Percentiles rank a stretch among this genome's conserved stretches.
Evolutionary conservation across 441 rosid species (phyloP).

Genomic region (Breynia disticha): DNA sequence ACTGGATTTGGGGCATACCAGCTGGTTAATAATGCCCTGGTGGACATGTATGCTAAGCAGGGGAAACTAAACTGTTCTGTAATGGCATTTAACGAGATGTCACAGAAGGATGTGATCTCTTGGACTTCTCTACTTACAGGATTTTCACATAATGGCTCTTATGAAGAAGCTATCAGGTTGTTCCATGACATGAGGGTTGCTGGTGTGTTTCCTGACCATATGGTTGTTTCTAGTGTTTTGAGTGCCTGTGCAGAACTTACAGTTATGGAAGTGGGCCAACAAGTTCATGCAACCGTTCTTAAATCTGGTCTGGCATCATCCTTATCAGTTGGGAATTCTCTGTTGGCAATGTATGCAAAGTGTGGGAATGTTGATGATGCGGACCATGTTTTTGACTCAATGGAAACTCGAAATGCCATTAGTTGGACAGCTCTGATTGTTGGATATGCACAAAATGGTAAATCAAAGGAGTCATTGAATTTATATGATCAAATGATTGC

Average conservation of each 20-base stretch:
- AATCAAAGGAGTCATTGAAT: constrained; percentile 50
- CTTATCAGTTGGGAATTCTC: constrained; percentile 58
- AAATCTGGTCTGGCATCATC: constrained; percentile 53
- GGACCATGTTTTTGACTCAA: constrained; percentile 38
- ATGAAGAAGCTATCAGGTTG: constrained; percentile 55
- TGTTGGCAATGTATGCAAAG: constrained; percentile 73
- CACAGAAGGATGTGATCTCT: constrained; percentile 61
- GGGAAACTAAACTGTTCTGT: constrained; percentile 42
- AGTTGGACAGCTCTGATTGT: constrained; percentile 82
- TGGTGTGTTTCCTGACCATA: constrained; percentile 48
- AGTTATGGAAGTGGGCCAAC: constrained; percentile 64
- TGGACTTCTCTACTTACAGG: constrained; percentile 93
- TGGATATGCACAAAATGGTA: constrained; percentile 83
- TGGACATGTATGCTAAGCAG: constrained; percentile 83
- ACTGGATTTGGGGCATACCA: constrained; percentile 54
- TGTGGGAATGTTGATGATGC: constrained; percentile 70
- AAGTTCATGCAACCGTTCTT: constrained; percentile 54
- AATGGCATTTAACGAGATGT: constrained; percentile 49
- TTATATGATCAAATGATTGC: constrained; percentile 56
- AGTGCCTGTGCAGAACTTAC: constrained; percentile 70
- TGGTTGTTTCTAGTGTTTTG: constrained; percentile 52
- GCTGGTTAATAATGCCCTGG: constrained; percentile 69
- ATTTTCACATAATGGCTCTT: constrained; percentile 39
- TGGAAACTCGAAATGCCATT: constrained; percentile 47
- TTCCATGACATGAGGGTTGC: constrained; percentile 50